phyloP scores from a whole-genome alignment of 306 rosid genomes.

The Delonix regia region DNA sequence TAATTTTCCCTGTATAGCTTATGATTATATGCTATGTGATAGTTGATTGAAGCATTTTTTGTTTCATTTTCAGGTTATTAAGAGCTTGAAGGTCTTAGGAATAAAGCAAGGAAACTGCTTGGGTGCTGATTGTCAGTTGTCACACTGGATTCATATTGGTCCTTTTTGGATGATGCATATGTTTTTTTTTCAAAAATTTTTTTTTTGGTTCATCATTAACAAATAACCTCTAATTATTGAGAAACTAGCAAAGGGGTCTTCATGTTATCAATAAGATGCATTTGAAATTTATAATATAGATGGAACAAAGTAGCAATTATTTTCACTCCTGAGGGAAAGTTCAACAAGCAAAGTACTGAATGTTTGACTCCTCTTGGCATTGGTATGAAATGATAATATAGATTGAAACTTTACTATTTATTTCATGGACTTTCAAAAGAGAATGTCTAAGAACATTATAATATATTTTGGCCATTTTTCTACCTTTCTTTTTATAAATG shows the following conservation, averaged over 20 bases:
- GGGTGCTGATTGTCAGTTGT: constrained; percentile 9
- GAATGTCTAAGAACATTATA: no score
- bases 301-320: background rate
- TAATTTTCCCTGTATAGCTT: background rate
- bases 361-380: no score
- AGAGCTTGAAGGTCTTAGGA: constrained; percentile 42
- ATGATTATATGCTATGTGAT: constrained; percentile 16
- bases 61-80: constrained; percentile 48
- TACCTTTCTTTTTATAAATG: no score
- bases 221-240: constrained; percentile 25
- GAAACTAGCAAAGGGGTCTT: constrained; percentile 9
- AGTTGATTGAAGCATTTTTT: constrained; percentile 13
- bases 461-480: no score
- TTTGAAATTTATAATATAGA: constrained; percentile 15
- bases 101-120: constrained; percentile 21
- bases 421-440: no score
- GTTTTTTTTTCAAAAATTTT: background rate
- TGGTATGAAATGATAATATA: no score
- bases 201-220: constrained; percentile 15
- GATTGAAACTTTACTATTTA: no score
- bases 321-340: background rate
- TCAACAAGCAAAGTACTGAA: no score
- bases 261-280: constrained; percentile 34
- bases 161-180: constrained; percentile 29
- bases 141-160: constrained; percentile 18